Evolutionary conservation across 495 filamentous ascomycete species (phyloP), one percentile per base, ranked within the genome.

Genomic region (Achaetomiella virescens): DNA sequence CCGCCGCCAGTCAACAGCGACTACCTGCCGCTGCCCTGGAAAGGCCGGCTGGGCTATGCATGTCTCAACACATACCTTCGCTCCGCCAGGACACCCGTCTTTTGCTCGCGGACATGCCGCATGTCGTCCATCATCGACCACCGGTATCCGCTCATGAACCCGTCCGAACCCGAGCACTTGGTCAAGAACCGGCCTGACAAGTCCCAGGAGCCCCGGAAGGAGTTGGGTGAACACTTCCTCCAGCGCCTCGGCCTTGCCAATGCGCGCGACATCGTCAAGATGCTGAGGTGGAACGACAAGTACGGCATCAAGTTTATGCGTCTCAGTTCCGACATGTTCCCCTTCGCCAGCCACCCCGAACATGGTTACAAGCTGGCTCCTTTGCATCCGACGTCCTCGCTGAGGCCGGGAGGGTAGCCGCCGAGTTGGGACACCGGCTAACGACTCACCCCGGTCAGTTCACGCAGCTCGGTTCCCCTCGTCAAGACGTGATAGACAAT

Each of bases 51-150:
- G 55, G 91, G 92, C 43, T 96, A 93, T 78, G 89, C 91, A 21
- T 96, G 90, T 66, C 76, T 98, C 21, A 92, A 92, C 67, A 97
- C 91, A 0, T 97, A 98, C 68, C 82, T 98, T 3, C 88, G 93
- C 38, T 81, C 81, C 48, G 85, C 90, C 0, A 92, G 87, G 57
- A 89, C 90, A 15, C 84, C 92, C 0, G 83, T 97, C 10, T 97
- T 97, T 72, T 87, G 84, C 66, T 97, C 93, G 2, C 81, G 92
- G 22, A 96, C 91, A 1, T 96, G 90, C 66, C 88, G 91, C 42
- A 93, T 97, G 61, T 78, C 89, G 0, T 95, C 90, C 5, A 96
- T 96, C 37, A 68, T 96, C 6, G 90, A 97, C 44, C 88, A 96
- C 59, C 83, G 91, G 4, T 81, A 95, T 69, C 90, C 91, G 2